Percentiles rank a stretch among this genome's conserved stretches.
Evolutionary conservation across 257 asterid species (phyloP).

Genomic region (Leptodermis oblonga): DNA sequence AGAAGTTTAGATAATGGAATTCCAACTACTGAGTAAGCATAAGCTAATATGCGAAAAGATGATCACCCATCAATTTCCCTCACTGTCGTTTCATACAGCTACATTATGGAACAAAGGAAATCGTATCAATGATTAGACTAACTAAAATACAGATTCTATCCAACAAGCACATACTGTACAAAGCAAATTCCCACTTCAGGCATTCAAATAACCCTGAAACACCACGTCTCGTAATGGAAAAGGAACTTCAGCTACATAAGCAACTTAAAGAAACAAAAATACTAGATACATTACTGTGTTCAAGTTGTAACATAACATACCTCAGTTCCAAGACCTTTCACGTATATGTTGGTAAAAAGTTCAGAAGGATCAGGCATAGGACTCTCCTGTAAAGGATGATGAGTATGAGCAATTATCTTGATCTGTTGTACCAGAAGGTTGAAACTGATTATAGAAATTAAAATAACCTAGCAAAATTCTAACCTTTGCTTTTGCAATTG

Average conservation of each 20-base stretch:
- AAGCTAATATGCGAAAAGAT: neutral
- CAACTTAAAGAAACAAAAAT: neutral
- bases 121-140: neutral
- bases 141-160: neutral
- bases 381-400: slow-evolving; percentile 63
- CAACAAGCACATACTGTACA: no score
- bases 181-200: neutral
- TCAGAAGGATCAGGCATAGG: slow-evolving; percentile 92
- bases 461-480: slow-evolving; percentile 15
- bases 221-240: neutral
- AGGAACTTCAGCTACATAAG: neutral
- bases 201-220: neutral
- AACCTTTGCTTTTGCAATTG: slow-evolving; percentile 98
- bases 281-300: neutral
- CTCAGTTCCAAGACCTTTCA: slow-evolving; percentile 81
- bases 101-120: neutral
- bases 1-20: slow-evolving; percentile 3
- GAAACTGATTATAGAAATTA: neutral
- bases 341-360: slow-evolving; percentile 77
- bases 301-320: slow-evolving; percentile 34
- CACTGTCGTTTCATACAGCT: neutral
- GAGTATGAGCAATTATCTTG: slow-evolving; percentile 11
- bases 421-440: neutral
- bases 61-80: neutral
- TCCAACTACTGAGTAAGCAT: neutral